Conservation (phyloP, 2,329 filamentous ascomycete genomes). For the Amauroascus verrucosus region DNA sequence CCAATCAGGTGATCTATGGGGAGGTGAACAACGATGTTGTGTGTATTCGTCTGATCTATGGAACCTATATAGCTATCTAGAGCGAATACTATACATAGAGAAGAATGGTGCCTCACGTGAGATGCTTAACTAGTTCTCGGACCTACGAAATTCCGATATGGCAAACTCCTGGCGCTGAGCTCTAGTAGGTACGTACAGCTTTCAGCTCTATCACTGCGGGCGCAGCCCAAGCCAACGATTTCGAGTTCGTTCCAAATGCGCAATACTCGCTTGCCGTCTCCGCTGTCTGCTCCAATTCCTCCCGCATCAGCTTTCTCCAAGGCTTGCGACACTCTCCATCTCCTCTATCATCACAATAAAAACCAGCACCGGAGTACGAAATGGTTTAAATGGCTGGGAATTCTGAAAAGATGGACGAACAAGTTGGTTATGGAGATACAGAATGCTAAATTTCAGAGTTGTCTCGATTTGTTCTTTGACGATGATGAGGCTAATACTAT, state of each 20-base stretch:
- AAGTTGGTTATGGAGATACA: constrained; percentile 43
- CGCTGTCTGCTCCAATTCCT: not conserved
- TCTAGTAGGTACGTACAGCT: no score
- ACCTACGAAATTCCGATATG: no score
- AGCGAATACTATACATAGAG: no score
- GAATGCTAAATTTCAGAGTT: constrained; percentile 33
- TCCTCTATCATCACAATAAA: constrained; percentile 71
- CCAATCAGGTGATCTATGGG: no score
- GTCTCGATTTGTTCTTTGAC: constrained; percentile 30
- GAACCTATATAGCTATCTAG: no score
- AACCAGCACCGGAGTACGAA: constrained; percentile 75
- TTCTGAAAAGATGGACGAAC: constrained; percentile 57
- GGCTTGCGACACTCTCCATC: constrained; percentile 46
- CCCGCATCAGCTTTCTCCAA: constrained; percentile 21
- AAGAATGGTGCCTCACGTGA: no score
- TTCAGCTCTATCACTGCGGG: no score
- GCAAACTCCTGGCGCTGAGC: no score
- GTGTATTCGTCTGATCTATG: no score
- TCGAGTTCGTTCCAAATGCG: not conserved
- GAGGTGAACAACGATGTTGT: no score
- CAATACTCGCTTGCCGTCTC: not conserved
- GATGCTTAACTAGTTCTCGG: no score
- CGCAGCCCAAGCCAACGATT: no score
- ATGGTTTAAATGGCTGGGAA: constrained; percentile 70
- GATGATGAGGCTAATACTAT: constrained; percentile 34